Conservation (phyloP, 2,329 filamentous ascomycete genomes). For the Neopestalotiopsis rosae region DNA sequence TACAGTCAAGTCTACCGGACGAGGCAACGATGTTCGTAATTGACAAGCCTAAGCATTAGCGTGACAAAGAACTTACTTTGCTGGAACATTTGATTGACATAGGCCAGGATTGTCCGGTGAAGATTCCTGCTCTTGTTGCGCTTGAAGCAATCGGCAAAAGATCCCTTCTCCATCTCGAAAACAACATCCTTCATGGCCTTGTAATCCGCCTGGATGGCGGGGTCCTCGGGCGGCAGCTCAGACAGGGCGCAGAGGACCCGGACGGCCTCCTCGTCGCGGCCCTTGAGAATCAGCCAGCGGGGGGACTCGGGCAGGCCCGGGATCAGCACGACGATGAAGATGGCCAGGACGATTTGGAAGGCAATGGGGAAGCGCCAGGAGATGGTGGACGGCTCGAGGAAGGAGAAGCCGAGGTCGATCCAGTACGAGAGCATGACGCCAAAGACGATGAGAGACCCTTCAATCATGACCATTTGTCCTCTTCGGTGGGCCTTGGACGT, state of each 20-base stretch:
- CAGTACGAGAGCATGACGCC: constrained; percentile 16
- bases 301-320: constrained; percentile 12
- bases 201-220: constrained; percentile 3
- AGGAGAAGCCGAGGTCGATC: constrained; percentile 17
- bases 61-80: constrained; percentile 1
- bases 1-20: too few relatives aligned
- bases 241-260: constrained; percentile 11
- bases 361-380: constrained; percentile 16
- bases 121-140: constrained; percentile 16
- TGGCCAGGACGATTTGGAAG: constrained; percentile 12
- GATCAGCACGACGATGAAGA: constrained; percentile 10
- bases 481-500: constrained; percentile 22
- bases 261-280: constrained; percentile 11
- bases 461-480: constrained; percentile 25
- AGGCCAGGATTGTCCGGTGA: constrained; percentile 6
- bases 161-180: constrained; percentile 8
- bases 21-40: too few relatives aligned
- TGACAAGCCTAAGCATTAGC: too few relatives aligned
- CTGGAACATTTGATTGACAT: constrained; percentile 17
- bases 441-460: constrained; percentile 20
- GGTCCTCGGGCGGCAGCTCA: constrained; percentile 8
- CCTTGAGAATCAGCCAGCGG: constrained; percentile 15
- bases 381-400: constrained; percentile 13
- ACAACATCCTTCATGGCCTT: constrained; percentile 15
- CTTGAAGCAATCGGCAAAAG: constrained; percentile 13